Evolutionary conservation across 208 protist species (phyloP).

Genomic region (Crithidia expoeki): DNA sequence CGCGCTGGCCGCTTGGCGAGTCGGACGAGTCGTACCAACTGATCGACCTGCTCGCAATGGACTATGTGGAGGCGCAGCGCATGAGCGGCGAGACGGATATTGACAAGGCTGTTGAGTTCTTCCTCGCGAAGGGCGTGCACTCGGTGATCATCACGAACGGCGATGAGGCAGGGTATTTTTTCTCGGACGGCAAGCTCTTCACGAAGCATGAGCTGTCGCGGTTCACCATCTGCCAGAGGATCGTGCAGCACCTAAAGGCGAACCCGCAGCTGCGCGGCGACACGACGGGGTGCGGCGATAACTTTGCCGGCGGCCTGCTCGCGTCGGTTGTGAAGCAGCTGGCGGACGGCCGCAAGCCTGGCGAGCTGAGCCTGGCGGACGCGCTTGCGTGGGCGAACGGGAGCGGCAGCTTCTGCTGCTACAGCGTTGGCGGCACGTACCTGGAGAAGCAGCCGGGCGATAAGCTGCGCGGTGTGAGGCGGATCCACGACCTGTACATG

Average conservation of each 20-base stretch:
- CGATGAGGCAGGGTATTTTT: conserved; percentile 18
- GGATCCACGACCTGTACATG: conserved; percentile 29
- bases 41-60: conserved; percentile 36
- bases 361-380: conserved; percentile 27
- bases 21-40: conserved; percentile 34
- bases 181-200: conserved; percentile 29
- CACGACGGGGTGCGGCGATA: conserved; percentile 43
- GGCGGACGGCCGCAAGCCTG: conserved; percentile 17
- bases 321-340: conserved; percentile 30
- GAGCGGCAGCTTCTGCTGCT: conserved; percentile 37
- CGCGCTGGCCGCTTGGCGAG: conserved; percentile 40
- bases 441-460: conserved; percentile 29
- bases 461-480: conserved; percentile 27
- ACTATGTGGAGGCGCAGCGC: conserved; percentile 33
- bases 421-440: conserved; percentile 37
- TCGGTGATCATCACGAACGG: conserved; percentile 34
- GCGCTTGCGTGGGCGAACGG: conserved; percentile 32
- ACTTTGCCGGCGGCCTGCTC: conserved; percentile 37
- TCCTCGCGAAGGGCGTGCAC: conserved; percentile 26
- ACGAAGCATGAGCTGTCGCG: conserved; percentile 19
- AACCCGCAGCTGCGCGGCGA: conserved; percentile 35
- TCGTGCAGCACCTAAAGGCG: conserved; percentile 29
- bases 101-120: conserved; percentile 26
- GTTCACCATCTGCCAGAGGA: conserved; percentile 26
- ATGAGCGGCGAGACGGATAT: conserved; percentile 37